These are phyloP conservation scores for Raffaelea ambrosiae DNA, from an alignment of 2,329 filamentous ascomycete genomes.

Conservation along the genomic window DNA sequence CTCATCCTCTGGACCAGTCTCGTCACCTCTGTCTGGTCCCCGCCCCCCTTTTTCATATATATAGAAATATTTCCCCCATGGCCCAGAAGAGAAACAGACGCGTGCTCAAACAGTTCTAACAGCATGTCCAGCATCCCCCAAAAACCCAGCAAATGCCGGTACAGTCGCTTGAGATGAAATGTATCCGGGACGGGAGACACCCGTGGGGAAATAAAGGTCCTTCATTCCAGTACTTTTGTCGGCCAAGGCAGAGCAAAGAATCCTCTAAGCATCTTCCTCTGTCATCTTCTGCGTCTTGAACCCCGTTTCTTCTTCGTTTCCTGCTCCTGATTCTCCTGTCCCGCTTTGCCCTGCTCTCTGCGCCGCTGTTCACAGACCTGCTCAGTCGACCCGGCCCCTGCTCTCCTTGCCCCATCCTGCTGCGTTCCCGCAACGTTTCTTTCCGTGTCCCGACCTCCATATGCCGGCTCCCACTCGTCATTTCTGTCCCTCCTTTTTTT, in stretches of 20 bases:
- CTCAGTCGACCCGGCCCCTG: no score
- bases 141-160: conserved; percentile 7
- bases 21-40: no score
- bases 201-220: conserved; percentile 8
- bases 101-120: neutral
- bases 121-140: neutral
- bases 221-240: conserved; percentile 5
- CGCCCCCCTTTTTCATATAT: no score
- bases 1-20: no score
- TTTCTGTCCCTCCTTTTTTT: neutral
- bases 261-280: neutral
- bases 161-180: conserved; percentile 1
- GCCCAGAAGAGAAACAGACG: neutral
- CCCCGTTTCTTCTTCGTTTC: no score
- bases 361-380: no score
- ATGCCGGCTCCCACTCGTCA: neutral
- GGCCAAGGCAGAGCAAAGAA: neutral
- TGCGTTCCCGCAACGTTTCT: neutral
- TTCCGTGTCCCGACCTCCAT: neutral
- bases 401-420: neutral
- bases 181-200: conserved; percentile 8
- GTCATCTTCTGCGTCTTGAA: neutral
- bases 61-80: no score
- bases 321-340: no score
- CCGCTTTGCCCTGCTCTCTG: no score